These are phyloP conservation scores for Coemansia reversa DNA, from an alignment of 192 early-diverging fungal genomes.

Conservation along the genomic window DNA sequence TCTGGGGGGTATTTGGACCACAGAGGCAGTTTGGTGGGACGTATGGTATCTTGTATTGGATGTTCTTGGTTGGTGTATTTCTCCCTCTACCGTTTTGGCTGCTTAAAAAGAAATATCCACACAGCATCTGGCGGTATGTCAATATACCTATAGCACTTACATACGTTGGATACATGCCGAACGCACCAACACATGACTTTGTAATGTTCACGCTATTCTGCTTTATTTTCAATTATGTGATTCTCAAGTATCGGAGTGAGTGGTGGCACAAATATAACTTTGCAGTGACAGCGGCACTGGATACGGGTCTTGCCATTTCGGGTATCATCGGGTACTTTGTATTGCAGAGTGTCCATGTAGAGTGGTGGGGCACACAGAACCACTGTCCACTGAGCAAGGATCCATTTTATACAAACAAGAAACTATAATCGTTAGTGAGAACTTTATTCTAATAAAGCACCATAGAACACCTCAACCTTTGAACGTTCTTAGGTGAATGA, in stretches of 20 bases:
- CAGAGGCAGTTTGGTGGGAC: constrained; percentile 58
- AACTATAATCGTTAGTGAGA: background rate
- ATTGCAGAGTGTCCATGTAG: constrained; percentile 24
- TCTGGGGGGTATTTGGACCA: constrained; percentile 77
- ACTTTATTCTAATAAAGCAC: too few species aligned
- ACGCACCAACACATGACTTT: constrained; percentile 52
- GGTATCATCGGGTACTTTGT: constrained; percentile 43
- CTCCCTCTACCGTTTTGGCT: constrained; percentile 70
- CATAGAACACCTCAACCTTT: too few species aligned
- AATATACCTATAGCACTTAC: constrained; percentile 66
- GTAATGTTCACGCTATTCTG: constrained; percentile 51
- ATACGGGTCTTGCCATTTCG: constrained; percentile 48
- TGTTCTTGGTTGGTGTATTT: constrained; percentile 59
- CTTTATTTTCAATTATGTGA: constrained; percentile 64
- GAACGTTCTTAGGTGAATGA: too few species aligned
- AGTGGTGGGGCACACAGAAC: constrained; percentile 43
- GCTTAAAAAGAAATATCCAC: constrained; percentile 59
- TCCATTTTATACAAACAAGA: constrained; percentile 3
- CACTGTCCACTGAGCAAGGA: constrained; percentile 28
- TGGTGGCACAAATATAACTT: constrained; percentile 65
- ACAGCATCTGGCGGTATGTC: constrained; percentile 59
- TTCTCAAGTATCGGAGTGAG: constrained; percentile 56
- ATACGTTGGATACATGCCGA: constrained; percentile 58
- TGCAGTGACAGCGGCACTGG: constrained; percentile 54
- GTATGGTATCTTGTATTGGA: constrained; percentile 47